Conservation (phyloP, 1,139 yeast species). For the Geotrichum fermentans region DNA sequence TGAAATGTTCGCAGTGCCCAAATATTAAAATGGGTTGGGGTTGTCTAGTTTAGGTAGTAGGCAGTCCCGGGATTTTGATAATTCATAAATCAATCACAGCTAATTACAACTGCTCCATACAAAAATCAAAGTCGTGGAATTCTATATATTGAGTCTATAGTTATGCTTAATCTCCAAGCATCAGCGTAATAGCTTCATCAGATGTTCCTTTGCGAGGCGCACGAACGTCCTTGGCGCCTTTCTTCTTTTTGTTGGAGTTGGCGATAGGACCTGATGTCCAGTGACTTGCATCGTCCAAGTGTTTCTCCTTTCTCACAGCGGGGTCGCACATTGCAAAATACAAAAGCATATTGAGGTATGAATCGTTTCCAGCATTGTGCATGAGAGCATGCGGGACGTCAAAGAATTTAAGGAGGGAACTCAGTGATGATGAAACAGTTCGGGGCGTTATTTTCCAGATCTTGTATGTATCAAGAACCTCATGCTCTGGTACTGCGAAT, state of each 20-base stretch:
- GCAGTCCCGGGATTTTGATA: too few species aligned
- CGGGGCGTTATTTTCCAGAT: conserved; percentile 39
- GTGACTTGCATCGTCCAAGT: conserved; percentile 30
- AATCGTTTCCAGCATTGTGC: conserved; percentile 84
- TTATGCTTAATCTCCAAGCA: background rate
- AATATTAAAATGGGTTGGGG: too few species aligned
- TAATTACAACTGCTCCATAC: too few species aligned
- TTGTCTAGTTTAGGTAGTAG: too few species aligned
- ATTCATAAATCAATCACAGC: too few species aligned
- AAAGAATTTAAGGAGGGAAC: conserved; percentile 48
- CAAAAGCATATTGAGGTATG: conserved; percentile 59
- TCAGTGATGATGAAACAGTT: conserved; percentile 46
- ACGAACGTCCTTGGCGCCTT: too few species aligned
- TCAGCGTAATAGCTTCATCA: conserved; percentile 13
- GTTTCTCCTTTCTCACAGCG: conserved; percentile 37
- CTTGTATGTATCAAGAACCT: conserved; percentile 49
- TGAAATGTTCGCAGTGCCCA: too few species aligned
- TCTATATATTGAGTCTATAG: too few species aligned
- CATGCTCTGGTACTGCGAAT: conserved; percentile 43
- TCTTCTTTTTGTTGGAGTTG: too few species aligned
- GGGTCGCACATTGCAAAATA: conserved; percentile 56
- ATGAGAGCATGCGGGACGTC: conserved; percentile 58
- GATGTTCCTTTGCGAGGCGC: too few species aligned
- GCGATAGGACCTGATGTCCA: too few species aligned
- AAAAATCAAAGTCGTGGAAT: too few species aligned